Base-by-base conservation (phyloP, 2,329 filamentous ascomycete species). In the Volutella citrinella region DNA sequence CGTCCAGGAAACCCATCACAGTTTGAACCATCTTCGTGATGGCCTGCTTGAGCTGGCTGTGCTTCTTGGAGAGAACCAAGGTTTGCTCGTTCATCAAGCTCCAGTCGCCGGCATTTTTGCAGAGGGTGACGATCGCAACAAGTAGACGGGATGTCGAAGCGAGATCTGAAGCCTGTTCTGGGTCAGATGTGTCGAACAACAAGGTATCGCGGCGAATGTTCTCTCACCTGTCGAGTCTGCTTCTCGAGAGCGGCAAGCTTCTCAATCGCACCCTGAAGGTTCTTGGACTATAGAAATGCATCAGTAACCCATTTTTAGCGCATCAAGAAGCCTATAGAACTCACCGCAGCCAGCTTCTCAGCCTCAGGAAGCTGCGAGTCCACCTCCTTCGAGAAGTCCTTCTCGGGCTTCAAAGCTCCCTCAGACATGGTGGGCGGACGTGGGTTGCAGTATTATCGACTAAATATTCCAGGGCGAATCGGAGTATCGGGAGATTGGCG, bases 11-110 rank as follows among this genome's bases (percentile, higher is more conserved):
- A 40, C 72, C 76, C 82, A 98, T 95, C 44, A 95, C 89, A 29
- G 83, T 84, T 73, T 98, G 93, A 42, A 98, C 90, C 93, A 98
- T 98, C 73, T 91, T 93, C 54, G 93, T 97, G 56, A 90, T 93
- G 57, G 93, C 93, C 68, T 97, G 93, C 69, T 98, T 98, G 60
- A 98, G 89, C 72, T 98, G 93, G 55, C 90, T 87, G 85, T 98
- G 93, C 74, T 98, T 98, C 82, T 98, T 98, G 48, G 93, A 97
- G 38, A 98, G 76, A 46, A 96, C 76, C 54, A 95, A 76, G 45
- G 95, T 87, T 69, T 98, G 93, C 69, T 98, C 93, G 62, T 95
- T 97, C 68, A 98, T 78, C 56, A 96, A 70, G 63, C 80, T 82
- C 93, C 93, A 98, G 64, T 98, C 89, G 50, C 84, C 84, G 14